phyloP scores from a whole-genome alignment of 768 basidiomycete species.

The Rubroboletus pulcherrimus region DNA sequence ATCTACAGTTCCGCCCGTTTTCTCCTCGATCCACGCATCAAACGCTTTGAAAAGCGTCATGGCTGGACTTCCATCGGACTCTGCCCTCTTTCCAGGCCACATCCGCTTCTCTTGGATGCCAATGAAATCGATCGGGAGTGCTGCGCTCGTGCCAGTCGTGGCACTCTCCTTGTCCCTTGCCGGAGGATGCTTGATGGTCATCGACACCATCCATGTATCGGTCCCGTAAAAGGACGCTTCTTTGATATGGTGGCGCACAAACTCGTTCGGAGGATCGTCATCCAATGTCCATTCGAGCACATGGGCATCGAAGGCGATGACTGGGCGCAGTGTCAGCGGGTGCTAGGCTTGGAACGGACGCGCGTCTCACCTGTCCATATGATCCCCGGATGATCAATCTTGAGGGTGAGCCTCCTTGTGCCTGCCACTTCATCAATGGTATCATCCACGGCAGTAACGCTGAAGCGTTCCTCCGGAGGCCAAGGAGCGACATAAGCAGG shows the following conservation, averaged over 20 bases:
- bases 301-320: conserved; percentile 88
- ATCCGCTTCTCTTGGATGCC: conserved; percentile 81
- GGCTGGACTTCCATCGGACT: conserved; percentile 50
- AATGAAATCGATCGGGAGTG: conserved; percentile 66
- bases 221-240: conserved; percentile 84
- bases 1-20: conserved; percentile 63
- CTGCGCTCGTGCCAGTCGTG: neutral
- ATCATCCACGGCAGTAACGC: conserved; percentile 56
- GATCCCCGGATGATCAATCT: conserved; percentile 71
- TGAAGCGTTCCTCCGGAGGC: conserved; percentile 41
- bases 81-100: conserved; percentile 67
- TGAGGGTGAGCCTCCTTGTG: conserved; percentile 66
- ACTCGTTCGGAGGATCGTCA: conserved; percentile 69
- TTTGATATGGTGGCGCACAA: conserved; percentile 83
- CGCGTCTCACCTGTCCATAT: conserved; percentile 73
- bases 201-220: conserved; percentile 67
- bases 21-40: conserved; percentile 69
- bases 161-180: neutral
- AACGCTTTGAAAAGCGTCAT: conserved; percentile 74
- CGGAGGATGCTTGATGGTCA: conserved; percentile 57
- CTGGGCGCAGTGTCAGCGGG: conserved; percentile 32
- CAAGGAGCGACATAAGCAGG: conserved; percentile 50
- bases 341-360: neutral
- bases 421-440: conserved; percentile 50
- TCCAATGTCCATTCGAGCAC: conserved; percentile 84